Evolutionary conservation across 441 rosid genomes (phyloP), one percentile per base, ranked within the genome.

Genomic region (Daphne laureola): DNA sequence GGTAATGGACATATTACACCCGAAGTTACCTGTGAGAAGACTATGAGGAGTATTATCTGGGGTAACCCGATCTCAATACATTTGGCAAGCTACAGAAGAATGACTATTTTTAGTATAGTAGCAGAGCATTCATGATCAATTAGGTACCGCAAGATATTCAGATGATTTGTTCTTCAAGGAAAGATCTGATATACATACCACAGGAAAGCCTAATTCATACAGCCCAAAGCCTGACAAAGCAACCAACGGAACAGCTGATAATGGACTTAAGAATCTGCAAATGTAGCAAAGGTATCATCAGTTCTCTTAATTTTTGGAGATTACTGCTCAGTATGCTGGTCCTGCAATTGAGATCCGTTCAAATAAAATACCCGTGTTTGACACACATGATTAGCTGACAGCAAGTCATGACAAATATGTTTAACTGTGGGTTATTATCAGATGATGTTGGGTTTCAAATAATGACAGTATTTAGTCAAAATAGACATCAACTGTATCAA

Each of bases 51-150:
- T 44, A 84, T 71, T 59, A 84, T 75, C 59, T 79, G 77, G 49
- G 92, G 86, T 44, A 84, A 59, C 21, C 92, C 92, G 66, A 82
- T 74, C 81, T 84, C 88, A 65, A 84, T 68, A 55, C 88, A 84
- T 59, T 79, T 84, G 13, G 84, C 83, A 62, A 84, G 67, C 92
- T 84, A 64, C 23, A 69, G 35, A 76, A 25, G 51, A 17, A 54
- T 26, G 56, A 14, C 51, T 53, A 15, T 25, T 46, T 17, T 52
- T 40, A 51, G 17, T 36, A 31, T 31, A 31, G 8, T 31, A 31
- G 36, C 35, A 25, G 1, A 17, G 41, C 12, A 5, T 26, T 14
- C 49, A 48, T 14, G 25, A 47, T 18, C 17, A 40, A 45, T 35
- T 44, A 55, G 40, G 14, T 26, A 12, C 51, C 51, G 42, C 40